Evolutionary conservation across 2,329 filamentous ascomycete genomes (phyloP), one percentile per base, ranked within the genome.

Genomic region (Mycosphaerella arachidis): DNA sequence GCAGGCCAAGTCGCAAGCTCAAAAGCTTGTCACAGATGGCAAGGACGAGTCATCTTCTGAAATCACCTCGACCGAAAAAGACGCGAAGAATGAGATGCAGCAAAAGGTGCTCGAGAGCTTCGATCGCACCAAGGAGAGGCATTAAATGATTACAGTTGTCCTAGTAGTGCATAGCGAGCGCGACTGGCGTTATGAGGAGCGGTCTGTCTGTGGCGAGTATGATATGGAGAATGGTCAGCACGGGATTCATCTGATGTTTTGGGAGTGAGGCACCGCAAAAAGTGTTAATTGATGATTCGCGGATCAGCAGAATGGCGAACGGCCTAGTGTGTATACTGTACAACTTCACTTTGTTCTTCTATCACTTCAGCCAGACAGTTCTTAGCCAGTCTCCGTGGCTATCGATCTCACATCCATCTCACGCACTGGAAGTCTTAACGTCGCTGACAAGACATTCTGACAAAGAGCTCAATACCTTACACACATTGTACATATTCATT

Each of bases 1-100:
- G 0, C 91, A 96, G 76, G 84, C 86, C 29, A 88, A 84, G 72
- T 80, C 81, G 10, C 82, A 90, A 75, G 84, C 86, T 5, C 81
- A 81, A 65, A 80, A 81, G 68, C 54, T 68, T 18, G 57, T 67
- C 29, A 53, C 59, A 6, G 46, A 61, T 60, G 63, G 63, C 37
- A 24, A 48, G n/a, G 9, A 33, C n/a, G 50, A 52, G 8, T 10
- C 9, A n/a, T 43, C 40, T 31, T 18, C 46, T 48, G 52, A 48
- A 16, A n/a, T 54, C 20, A 66, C 60, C 18, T 56, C 55, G 35
- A 58, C 30, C 55, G 55, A 52, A 30, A 56, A 56, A n/a, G 52
- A 58, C 48, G 60, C 60, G 35, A 69, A 68, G 59, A 65, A 66
- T 53, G 70, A 72, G n/a, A 70, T 76, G n/a, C 70, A 73, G 29